Conservation (phyloP, 208 protist species). For the Leishmania turanica region DNA sequence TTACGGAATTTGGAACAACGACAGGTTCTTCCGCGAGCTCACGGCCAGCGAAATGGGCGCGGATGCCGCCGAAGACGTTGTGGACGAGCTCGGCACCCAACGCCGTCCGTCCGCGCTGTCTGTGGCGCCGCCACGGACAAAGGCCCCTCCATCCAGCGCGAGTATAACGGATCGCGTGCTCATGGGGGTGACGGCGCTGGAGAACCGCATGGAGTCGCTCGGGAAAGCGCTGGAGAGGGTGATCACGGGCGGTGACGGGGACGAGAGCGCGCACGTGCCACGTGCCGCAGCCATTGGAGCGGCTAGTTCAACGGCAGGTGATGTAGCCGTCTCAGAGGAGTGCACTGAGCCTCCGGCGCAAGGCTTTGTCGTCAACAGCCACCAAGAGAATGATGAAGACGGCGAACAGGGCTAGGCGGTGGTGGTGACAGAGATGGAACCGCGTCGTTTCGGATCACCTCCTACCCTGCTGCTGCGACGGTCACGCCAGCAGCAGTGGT, state of each 20-base stretch:
- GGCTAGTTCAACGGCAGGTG: not conserved
- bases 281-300: not conserved
- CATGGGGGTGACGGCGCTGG: slow-evolving; percentile 44
- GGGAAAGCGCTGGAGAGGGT: slow-evolving; percentile 43
- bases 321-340: not conserved
- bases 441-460: not conserved
- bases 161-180: slow-evolving; percentile 32
- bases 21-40: slow-evolving; percentile 73
- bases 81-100: slow-evolving; percentile 38
- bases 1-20: slow-evolving; percentile 70
- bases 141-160: not conserved
- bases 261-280: not conserved
- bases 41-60: slow-evolving; percentile 46
- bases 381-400: slow-evolving; percentile 3
- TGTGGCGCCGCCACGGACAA: slow-evolving; percentile 11
- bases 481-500: not conserved
- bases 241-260: slow-evolving; percentile 11
- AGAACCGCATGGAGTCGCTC: slow-evolving; percentile 60
- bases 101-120: slow-evolving; percentile 18
- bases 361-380: not conserved
- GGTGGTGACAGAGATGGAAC: not conserved
- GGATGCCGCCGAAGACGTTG: slow-evolving; percentile 32
- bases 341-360: not conserved
- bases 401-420: slow-evolving; percentile 4
- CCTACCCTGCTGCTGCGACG: not conserved